Conservation (phyloP, 225 moss, liverwort and hornwort genomes). For the Climacium dendroides region DNA sequence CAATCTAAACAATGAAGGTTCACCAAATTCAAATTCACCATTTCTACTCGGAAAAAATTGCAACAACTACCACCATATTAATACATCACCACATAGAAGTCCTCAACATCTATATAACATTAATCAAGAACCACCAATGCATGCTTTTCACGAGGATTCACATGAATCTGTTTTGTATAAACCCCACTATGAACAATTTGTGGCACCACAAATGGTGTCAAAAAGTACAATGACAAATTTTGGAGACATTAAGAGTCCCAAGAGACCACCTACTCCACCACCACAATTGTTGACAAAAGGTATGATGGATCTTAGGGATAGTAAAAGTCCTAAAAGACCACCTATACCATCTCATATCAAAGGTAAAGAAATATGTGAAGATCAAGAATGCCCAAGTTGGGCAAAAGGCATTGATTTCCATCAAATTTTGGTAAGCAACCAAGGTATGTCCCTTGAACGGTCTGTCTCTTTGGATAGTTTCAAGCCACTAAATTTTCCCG, state of each 20-base stretch:
- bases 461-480: conserved; percentile 16
- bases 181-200: conserved; percentile 9
- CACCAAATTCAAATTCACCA: not conserved
- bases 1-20: conserved; percentile 6
- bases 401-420: not conserved
- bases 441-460: conserved; percentile 3
- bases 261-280: not conserved
- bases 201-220: not conserved
- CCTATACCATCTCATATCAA: not conserved
- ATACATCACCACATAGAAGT: not conserved
- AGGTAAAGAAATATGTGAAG: conserved; percentile 21
- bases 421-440: not conserved
- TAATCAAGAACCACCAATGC: not conserved
- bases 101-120: not conserved
- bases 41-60: not conserved
- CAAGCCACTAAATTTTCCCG: not conserved
- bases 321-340: not conserved
- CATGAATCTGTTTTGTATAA: not conserved
- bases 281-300: not conserved
- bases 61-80: not conserved
- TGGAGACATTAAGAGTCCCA: not conserved
- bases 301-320: not conserved
- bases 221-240: not conserved
- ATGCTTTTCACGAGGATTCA: not conserved
- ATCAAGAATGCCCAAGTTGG: conserved; percentile 15